Evolutionary conservation across 2,329 filamentous ascomycete genomes (phyloP), one percentile per base, ranked within the genome.

Genomic region (Aspergillus melleus): DNA sequence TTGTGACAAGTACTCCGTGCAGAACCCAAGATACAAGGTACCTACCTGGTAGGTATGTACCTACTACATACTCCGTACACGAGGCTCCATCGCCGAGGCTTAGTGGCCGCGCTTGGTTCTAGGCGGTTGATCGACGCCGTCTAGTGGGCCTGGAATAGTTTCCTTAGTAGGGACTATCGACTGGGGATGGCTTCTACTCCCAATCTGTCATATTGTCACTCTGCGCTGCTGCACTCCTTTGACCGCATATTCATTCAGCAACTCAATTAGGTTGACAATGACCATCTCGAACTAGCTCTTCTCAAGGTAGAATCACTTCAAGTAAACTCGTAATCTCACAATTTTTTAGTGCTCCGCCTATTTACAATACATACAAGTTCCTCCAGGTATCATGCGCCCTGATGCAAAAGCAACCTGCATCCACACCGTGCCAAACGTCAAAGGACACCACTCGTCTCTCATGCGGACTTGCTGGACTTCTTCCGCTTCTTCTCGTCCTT

Each of bases 401-500:
- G 10, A 73, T 77, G 59, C 75, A 78, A 0, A 77, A 55, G 59
- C 64, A 80, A 57, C 55, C 42, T 52, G 49, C 54, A 54, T 49
- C 53, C 57, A 58, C 60, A 59, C 59, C 64, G 55, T 58, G 57
- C 59, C 63, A 64, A 36, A 36, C 32, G 32, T 36, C 11, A 3
- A 36, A 36, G 11, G 10, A 36, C 14, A 64, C 62, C 16, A 22
- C n/a, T 57, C 71, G 71, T 55, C 16, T 54, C 16, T 54, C 16
- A 71, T 64, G 68, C 69, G 42, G 57, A 29, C 61, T 76, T 76
- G 44, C 70, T 72, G 30, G 72, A 66, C 67, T 76, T 79, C 69
- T 74, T 77, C 57, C 63, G 72, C 71, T 72, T 73, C 70, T 71
- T 78, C 63, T 77, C 75, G n/a, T 77, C 73, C 57, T 72, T 70